Evolutionary conservation across 2,329 filamentous ascomycete species (phyloP), one percentile per base, ranked within the genome.

Genomic region (Aspergillus melleus): DNA sequence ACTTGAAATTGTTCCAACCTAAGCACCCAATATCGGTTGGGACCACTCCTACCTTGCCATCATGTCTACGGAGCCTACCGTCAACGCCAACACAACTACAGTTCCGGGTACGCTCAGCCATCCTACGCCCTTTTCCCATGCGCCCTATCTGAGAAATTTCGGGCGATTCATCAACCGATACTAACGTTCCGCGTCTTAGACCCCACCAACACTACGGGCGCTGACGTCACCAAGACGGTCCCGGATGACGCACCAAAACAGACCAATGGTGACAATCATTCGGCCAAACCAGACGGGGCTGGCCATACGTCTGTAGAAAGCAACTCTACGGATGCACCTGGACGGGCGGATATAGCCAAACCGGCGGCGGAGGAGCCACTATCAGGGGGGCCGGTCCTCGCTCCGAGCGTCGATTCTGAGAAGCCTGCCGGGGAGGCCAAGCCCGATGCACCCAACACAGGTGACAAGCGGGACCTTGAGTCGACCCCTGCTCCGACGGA

Each of bases 381-480:
- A 47, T 29, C 56, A 24, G 30, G 42, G 30, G 61, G 59, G n/a
- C 51, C 59, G 54, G 46, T 52, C 14, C 9, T 58, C 22, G 47
- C 53, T 20, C 36, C 60, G 29, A 47, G 54, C 20, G 49, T 58
- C 10, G 30, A 39, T 10, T 47, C 52, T 6, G 30, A 57, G 19
- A 49, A 56, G 19, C n/a, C 51, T 30, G 39, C 42, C 22, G 30
- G 54, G 11, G 59, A 60, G n/a, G 59, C 59, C 44, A 64, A 66
- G 32, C 32, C 30, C 55, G 52, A 60, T 44, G 26, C 61, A 19
- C 30, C 60, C 14, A 60, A 58, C 19, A 50, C 60, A 30, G 68
- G 72, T 16, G 61, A 68, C 24, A 73, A 73, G 58, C 70, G 70
- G 26, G 67, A 67, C 14, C 63, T 65, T 50, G 63, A 66, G 16